These are phyloP conservation scores for Podochytrium sp. DNA, from an alignment of 192 early-diverging fungal species.

Conservation along the genomic window DNA sequence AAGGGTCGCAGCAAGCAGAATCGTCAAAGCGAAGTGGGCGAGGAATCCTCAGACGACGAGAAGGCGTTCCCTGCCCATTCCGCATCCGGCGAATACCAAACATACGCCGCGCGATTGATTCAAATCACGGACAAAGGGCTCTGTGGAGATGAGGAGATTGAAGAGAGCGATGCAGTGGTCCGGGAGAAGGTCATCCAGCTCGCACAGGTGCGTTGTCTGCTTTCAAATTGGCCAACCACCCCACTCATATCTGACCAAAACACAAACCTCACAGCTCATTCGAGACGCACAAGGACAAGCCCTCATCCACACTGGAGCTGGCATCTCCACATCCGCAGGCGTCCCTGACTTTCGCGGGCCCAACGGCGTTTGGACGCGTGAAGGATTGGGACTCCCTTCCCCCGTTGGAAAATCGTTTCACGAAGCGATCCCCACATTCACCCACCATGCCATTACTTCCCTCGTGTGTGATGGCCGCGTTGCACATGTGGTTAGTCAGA, in stretches of 20 bases:
- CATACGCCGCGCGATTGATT: slow-evolving; percentile 10
- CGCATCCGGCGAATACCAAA: too few relatives aligned
- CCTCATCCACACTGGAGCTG: slow-evolving; percentile 13
- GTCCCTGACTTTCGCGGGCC: slow-evolving; percentile 25
- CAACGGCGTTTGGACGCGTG: slow-evolving; percentile 21
- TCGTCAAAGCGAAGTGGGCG: too few relatives aligned
- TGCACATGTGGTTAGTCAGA: slow-evolving; percentile 11
- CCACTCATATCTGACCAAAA: background rate
- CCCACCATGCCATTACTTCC: background rate
- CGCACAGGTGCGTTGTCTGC: background rate
- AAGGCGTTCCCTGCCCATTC: too few relatives aligned
- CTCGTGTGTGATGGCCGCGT: background rate
- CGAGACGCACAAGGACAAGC: background rate
- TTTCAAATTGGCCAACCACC: background rate
- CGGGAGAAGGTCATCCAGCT: slow-evolving; percentile 1
- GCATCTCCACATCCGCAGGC: background rate
- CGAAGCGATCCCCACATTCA: background rate
- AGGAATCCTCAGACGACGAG: too few relatives aligned
- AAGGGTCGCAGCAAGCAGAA: too few relatives aligned
- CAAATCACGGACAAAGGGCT: slow-evolving; percentile 18
- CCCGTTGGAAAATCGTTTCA: background rate
- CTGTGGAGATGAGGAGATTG: slow-evolving; percentile 1
- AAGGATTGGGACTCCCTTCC: background rate
- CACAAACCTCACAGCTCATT: background rate
- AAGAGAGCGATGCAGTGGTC: background rate